Conservation (phyloP, 2,329 filamentous ascomycete genomes). For the Microcera coccophila region DNA sequence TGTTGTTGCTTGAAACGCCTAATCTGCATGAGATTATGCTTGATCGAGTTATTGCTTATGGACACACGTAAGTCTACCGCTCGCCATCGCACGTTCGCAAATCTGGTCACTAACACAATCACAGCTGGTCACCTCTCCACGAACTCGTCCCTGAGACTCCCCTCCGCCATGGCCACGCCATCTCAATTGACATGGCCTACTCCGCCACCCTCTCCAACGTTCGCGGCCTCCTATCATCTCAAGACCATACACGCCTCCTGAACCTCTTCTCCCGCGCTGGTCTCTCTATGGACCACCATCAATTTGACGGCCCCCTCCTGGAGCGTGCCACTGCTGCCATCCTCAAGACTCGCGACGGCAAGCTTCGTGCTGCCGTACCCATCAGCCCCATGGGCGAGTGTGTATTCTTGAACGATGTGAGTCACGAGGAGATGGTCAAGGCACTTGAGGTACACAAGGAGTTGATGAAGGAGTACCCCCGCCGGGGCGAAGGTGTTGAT, state of each 20-base stretch:
- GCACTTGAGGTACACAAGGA: constrained; percentile 62
- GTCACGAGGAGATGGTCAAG: constrained; percentile 56
- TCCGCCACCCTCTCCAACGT: constrained; percentile 64
- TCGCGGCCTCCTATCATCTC: constrained; percentile 56
- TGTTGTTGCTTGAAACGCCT: constrained; percentile 69
- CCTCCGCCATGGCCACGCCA: constrained; percentile 68
- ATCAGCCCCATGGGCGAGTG: constrained; percentile 60
- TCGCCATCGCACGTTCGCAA: neutral
- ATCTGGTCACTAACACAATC: neutral
- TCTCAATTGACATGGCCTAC: constrained; percentile 74
- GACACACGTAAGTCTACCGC: constrained; percentile 60
- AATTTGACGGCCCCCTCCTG: constrained; percentile 63
- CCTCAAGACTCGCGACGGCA: constrained; percentile 66
- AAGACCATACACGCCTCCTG: constrained; percentile 60
- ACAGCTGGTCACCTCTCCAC: constrained; percentile 66
- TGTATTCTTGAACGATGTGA: constrained; percentile 65
- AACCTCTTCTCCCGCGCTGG: constrained; percentile 66
- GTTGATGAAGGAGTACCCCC: constrained; percentile 58
- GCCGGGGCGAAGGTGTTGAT: constrained; percentile 62
- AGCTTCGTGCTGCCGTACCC: constrained; percentile 64
- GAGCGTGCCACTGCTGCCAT: constrained; percentile 65
- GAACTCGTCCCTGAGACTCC: constrained; percentile 66
- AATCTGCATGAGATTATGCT: constrained; percentile 71
- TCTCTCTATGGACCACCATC: constrained; percentile 65
- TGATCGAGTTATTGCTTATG: constrained; percentile 69